Base-by-base conservation (phyloP, 2,329 filamentous ascomycete genomes). In the Ophiostoma populinum region DNA sequence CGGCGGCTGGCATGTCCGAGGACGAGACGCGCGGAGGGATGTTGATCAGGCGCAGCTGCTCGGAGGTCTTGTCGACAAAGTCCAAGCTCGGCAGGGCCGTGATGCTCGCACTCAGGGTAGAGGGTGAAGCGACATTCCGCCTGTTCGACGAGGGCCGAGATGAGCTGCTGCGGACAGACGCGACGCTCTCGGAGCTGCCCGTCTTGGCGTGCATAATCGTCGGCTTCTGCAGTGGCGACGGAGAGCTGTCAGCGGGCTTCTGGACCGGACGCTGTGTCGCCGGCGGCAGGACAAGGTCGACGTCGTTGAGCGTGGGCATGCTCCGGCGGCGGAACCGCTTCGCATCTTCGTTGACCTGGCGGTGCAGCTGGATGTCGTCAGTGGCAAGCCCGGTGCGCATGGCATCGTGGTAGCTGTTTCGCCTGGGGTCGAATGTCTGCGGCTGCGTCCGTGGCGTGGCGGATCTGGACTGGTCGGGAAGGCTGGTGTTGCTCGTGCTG, bases 281-380 rank as follows among this genome's bases (percentile, higher is more conserved):
- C 51, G 45, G 55, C 35, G 43, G 51, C 48, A 41, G 49, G 37
- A 53, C 51, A 45, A 58, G 57, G 41, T 62, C 56, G 45, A 56
- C 45, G 47, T 57, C 55, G 53, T 70, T 64, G 40, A 67, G 55
- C 13, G 72, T 77, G 44, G 81, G 81, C 58, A 92, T 70, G 56
- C 85, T 94, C 45, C 85, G 74, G 50, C 85, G 73, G 46, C 85
- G 69, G 55, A 85, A 79, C 49, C 81, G 69, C 55, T 79, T 83
- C 8, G 75, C 69, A 24, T 78, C 66, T 19, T 87, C 82, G 13
- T 69, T 55, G n/a, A 58, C 52, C 37, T 64, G 61, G 38, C 63
- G 71, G 47, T 65, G 61, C 40, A 82, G 49, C 37, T 74, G 68
- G 50, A 75, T 70, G 46, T 90, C 81, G 53, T 92, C 82, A 32